Percentiles rank a stretch among this genome's conserved stretches.
phyloP scores from a whole-genome alignment of 768 basidiomycete species.

The Tulasnella sp. region DNA sequence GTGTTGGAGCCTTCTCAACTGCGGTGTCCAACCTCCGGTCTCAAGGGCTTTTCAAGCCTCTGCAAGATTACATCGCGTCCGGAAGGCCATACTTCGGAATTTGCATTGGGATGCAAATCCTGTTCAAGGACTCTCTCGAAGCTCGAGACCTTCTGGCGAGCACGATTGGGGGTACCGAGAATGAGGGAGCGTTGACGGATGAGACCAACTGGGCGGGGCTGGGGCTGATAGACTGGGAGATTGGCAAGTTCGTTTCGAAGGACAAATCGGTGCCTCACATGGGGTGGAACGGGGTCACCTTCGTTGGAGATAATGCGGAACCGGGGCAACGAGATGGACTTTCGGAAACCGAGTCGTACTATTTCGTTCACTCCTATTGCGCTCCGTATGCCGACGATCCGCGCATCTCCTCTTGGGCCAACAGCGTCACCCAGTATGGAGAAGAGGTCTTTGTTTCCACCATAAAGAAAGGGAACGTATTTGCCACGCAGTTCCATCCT shows the following conservation, averaged over 20 bases:
- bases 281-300: conserved; percentile 88
- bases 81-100: conserved; percentile 96
- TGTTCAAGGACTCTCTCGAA: conserved; percentile 86
- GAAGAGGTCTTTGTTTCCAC: conserved; percentile 86
- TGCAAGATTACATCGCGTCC: conserved; percentile 78
- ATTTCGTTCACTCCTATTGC: conserved; percentile 96
- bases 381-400: conserved; percentile 64
- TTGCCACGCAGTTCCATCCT: conserved; percentile 95
- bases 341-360: conserved; percentile 66
- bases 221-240: conserved; percentile 79
- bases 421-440: conserved; percentile 93
- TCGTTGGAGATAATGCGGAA: conserved; percentile 45
- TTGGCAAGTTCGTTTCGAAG: conserved; percentile 65
- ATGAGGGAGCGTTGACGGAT: conserved; percentile 13
- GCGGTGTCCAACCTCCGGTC: conserved; percentile 76
- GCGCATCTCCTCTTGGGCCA: conserved; percentile 69
- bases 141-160: conserved; percentile 45
- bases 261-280: conserved; percentile 93
- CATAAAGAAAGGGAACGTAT: conserved; percentile 81
- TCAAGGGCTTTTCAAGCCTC: conserved; percentile 76
- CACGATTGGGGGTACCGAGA: not conserved
- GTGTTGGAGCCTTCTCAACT: conserved; percentile 90
- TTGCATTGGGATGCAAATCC: conserved; percentile 98
- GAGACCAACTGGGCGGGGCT: conserved; percentile 51
- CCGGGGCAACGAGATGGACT: conserved; percentile 50